Conservation (phyloP, 345 rosid species). For the Trapa bicornis region DNA sequence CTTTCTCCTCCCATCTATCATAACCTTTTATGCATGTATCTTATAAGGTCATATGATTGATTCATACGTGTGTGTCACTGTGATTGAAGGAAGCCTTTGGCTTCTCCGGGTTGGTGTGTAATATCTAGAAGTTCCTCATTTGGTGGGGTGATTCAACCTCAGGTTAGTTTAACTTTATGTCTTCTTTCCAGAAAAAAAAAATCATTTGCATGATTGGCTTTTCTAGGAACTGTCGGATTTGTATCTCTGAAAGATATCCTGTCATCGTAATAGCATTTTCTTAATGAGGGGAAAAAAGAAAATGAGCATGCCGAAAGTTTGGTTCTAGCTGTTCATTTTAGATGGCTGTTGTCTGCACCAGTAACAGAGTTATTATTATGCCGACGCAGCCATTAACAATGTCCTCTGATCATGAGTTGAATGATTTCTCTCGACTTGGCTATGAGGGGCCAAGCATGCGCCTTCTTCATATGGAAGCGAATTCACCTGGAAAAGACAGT, state of each 20-base stretch:
- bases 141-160: neutral
- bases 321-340: neutral
- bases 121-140: neutral
- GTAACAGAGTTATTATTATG: neutral
- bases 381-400: slow-evolving; percentile 26
- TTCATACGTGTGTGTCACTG: neutral
- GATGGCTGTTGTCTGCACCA: neutral
- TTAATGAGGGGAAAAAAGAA: no score
- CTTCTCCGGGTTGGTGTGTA: neutral
- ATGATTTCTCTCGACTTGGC: slow-evolving; percentile 24
- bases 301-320: neutral
- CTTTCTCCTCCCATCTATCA: neutral
- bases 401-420: slow-evolving; percentile 35
- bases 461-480: slow-evolving; percentile 15
- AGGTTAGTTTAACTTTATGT: neutral
- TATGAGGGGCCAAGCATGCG: slow-evolving; percentile 23
- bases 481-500: slow-evolving; percentile 15
- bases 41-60: neutral
- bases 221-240: neutral
- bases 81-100: neutral
- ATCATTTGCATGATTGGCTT: no score
- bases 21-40: neutral
- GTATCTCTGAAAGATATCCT: neutral
- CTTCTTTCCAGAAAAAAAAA: neutral
- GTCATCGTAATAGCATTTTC: neutral